Base-by-base conservation (phyloP, 306 rosid genomes). In the Calophaca sinica region DNA sequence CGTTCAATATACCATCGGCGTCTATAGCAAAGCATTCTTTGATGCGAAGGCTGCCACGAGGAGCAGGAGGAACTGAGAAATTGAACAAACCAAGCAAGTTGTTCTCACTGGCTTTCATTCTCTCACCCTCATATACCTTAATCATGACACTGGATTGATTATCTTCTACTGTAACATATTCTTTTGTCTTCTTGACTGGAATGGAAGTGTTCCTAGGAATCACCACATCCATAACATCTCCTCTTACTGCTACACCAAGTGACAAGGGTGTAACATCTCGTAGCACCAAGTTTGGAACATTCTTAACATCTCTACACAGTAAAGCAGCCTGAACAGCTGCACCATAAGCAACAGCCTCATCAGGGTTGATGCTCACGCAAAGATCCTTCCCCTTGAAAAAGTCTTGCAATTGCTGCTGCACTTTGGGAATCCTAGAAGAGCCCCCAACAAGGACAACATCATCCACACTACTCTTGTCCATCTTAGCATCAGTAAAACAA, bases 101-200 rank as follows among this genome's bases (percentile, higher is more conserved):
- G 78, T 87, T 84, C 58, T 87, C 88, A 2, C 31, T 39, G 0
- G 83, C 57, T 39, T 68, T 72, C 1, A 77, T 58, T 36, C 90
- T 81, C 81, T 87, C 90, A 3, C 90, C 90, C 72, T 87, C 86
- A 3, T 62, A 84, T 5, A 87, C 86, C 2, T 52, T 20, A 44
- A 82, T 26, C 35, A 20, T 3, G n/a, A 74, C 83, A 1, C 36
- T 41, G 0, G 59, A 63, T 55, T 80, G 87, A 78, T 77, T 53
- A 78, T 86, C 87, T 0, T 55, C 29, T 45, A 36, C 33, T 9
- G 88, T 85, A 0, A 79, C 42, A 76, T 74, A 48, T 48, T 0
- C 6, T 4, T 48, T 3, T 12, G 14, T 48, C 15, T 48, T 48
- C 53, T 0, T 86, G 3, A 15, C 2, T 0, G 87, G 89, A 68